Conservation (phyloP, 1,284 basidiomycete genomes). For the Austroboletus niveus region DNA sequence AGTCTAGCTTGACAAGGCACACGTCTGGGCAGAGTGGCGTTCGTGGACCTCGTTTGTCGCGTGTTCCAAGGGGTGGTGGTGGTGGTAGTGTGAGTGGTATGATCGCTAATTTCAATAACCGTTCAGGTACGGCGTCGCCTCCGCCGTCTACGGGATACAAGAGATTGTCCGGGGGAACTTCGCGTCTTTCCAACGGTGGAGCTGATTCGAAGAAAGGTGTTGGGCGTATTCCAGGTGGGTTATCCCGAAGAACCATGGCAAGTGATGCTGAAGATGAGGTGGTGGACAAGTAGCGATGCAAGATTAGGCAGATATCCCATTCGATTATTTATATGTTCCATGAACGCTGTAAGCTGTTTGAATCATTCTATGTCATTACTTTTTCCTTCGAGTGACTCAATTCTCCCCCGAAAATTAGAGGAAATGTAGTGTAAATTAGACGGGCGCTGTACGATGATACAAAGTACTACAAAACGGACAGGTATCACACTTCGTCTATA, state of each 20-base stretch:
- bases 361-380: not conserved
- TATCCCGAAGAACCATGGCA: constrained; percentile 74
- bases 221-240: constrained; percentile 48
- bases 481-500: constrained; percentile 59
- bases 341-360: not conserved
- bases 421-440: constrained; percentile 34
- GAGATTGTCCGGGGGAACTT: constrained; percentile 44
- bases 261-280: constrained; percentile 79
- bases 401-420: constrained; percentile 17
- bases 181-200: constrained; percentile 24
- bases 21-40: constrained; percentile 46
- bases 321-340: not conserved
- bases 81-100: constrained; percentile 51
- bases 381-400: not conserved
- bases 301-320: not conserved
- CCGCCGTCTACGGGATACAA: constrained; percentile 40
- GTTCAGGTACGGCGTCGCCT: constrained; percentile 38
- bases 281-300: constrained; percentile 36
- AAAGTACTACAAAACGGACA: constrained; percentile 48
- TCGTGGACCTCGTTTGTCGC: constrained; percentile 52
- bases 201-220: constrained; percentile 36
- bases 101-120: constrained; percentile 56
- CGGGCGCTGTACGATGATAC: constrained; percentile 22
- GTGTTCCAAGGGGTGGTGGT: constrained; percentile 41
- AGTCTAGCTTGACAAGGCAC: constrained; percentile 39